A percentile compares a stretch with the other conserved stretches of the same genome.
These are phyloP conservation scores for Sechiopsis laciniata DNA, from an alignment of 306 rosid genomes.

Conservation along the genomic window DNA sequence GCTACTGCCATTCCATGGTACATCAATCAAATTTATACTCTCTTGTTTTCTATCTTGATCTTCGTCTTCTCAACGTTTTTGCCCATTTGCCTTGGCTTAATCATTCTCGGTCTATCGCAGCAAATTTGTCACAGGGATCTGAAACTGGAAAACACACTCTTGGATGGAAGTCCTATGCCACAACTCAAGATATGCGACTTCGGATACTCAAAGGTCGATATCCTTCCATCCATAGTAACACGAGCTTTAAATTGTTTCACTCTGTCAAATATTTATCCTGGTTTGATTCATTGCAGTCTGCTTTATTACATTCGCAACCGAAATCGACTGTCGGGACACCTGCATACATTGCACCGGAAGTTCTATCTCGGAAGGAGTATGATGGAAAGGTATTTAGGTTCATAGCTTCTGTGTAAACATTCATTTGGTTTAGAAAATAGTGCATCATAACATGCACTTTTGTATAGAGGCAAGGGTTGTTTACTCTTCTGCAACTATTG, in stretches of 20 bases:
- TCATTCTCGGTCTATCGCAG: constrained; percentile 30
- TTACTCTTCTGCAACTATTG: not conserved
- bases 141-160: constrained; percentile 81
- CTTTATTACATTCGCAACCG: constrained; percentile 75
- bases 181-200: constrained; percentile 86
- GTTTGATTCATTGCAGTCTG: constrained; percentile 47
- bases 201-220: constrained; percentile 76
- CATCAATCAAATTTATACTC: not conserved
- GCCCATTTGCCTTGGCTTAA: not conserved
- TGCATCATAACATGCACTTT: not conserved
- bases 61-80: not conserved
- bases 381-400: constrained; percentile 71
- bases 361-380: constrained; percentile 64
- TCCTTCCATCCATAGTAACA: too few relatives aligned
- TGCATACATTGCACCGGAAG: constrained; percentile 89
- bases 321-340: constrained; percentile 95
- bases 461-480: not conserved
- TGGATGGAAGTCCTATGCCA: constrained; percentile 82
- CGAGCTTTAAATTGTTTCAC: too few relatives aligned
- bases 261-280: not conserved
- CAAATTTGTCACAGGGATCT: constrained; percentile 94
- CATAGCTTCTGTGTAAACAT: not conserved
- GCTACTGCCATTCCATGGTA: constrained; percentile 92
- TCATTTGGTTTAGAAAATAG: not conserved
- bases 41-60: not conserved